Base-by-base conservation (phyloP, 768 basidiomycete species). In the Lactarius quietus region DNA sequence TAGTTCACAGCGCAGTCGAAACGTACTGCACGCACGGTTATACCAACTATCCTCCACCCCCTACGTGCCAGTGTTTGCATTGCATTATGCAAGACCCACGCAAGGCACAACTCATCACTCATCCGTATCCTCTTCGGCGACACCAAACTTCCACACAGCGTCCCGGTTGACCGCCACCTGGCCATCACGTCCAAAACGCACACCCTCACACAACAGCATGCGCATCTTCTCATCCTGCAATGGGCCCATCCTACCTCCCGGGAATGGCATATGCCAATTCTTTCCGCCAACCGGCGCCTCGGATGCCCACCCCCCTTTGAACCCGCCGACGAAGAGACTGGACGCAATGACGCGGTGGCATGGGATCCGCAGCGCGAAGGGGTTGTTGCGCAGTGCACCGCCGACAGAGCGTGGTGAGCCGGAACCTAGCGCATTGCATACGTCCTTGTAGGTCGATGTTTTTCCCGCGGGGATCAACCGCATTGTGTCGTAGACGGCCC, bases 361-460 rank as follows among this genome's bases (percentile, higher is more conserved):
- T 0, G 88, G 89, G 6, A 90, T 79, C 63, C 78, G 80, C 0
- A 88, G 88, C 4, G 81, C 80, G 73, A 89, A 90, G 0, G 88
- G 87, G 69, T 90, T 89, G 58, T 78, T 79, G 48, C 84, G 78
- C 31, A 90, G 74, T 0, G 87, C 88, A 35, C 76, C 79, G 26
- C 88, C 89, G 20, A 87, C 87, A 84, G 87, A 86, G 20, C 86
- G 84, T 35, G 87, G 83, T 6, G 86, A 87, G 14, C 86, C 86
- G 35, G 68, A 61, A 1, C 85, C 83, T 3, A 85, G 74, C 8
- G 80, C 80, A 1, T 70, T 65, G 36, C 80, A 80, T 23, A 88
- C 76, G 10, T 62, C 62, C 26, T 70, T 70, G 57, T 70, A 70
- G 1, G 69, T 70, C 59, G 69, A 57, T 7, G 69, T 57, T 23